Percentiles rank a stretch among this genome's conserved stretches.
These are phyloP conservation scores for Coemansia sp. DNA, from an alignment of 192 early-diverging fungal species.

Conservation along the genomic window DNA sequence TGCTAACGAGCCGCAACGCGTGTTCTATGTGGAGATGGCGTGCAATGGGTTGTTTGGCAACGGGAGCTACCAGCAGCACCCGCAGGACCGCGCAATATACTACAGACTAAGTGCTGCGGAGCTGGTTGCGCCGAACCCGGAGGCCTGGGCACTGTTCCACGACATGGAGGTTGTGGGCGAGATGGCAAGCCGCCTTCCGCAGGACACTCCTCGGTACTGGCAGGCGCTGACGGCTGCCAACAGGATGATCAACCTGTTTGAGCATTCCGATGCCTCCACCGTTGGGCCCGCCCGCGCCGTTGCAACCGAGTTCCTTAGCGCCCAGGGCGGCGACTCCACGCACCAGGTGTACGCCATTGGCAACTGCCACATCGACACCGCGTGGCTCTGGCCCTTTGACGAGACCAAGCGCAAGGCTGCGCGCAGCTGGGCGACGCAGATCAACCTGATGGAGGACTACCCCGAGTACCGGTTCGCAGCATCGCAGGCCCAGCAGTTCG, in stretches of 20 bases:
- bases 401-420: constrained; percentile 94
- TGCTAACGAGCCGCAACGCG: constrained; percentile 53
- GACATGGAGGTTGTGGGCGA: constrained; percentile 81
- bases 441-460: constrained; percentile 81
- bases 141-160: constrained; percentile 68
- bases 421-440: constrained; percentile 76
- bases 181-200: constrained; percentile 73
- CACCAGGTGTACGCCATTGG: constrained; percentile 89
- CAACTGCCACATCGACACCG: constrained; percentile 86
- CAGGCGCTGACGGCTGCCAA: constrained; percentile 86
- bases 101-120: constrained; percentile 67
- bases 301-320: constrained; percentile 65
- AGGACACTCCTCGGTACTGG: constrained; percentile 64
- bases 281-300: constrained; percentile 54
- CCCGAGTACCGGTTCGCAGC: constrained; percentile 88
- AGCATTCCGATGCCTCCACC: constrained; percentile 50
- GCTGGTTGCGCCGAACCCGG: constrained; percentile 69
- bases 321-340: constrained; percentile 56
- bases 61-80: constrained; percentile 60
- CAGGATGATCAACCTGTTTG: constrained; percentile 73
- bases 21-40: constrained; percentile 86
- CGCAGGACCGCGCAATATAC: constrained; percentile 68
- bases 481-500: constrained; percentile 94
- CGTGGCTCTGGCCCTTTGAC: constrained; percentile 95
- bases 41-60: constrained; percentile 93